Percentiles rank a stretch among this genome's conserved stretches.
Conservation (phyloP, 768 basidiomycete species). For the Myochromella boudieri region DNA sequence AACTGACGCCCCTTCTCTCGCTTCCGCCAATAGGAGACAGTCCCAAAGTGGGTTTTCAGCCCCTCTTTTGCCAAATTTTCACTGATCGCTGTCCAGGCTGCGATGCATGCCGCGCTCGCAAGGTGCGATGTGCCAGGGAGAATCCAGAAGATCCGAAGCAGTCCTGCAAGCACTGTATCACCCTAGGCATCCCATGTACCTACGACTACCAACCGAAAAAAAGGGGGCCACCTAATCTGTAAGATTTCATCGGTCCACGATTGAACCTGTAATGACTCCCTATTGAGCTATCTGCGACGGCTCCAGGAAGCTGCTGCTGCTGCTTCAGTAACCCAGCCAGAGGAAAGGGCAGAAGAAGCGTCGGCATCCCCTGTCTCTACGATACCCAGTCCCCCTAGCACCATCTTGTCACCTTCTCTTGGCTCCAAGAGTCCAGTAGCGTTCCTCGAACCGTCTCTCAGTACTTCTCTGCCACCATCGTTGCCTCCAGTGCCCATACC, state of each 20-base stretch:
- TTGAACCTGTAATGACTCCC: conserved; percentile 6
- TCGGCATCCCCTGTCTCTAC: conserved; percentile 47
- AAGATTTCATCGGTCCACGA: conserved; percentile 25
- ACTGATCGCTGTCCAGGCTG: conserved; percentile 52
- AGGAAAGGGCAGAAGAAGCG: conserved; percentile 36
- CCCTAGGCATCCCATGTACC: conserved; percentile 80
- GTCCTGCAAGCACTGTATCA: conserved; percentile 84
- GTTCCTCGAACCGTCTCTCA: conserved; percentile 54
- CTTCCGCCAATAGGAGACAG: conserved; percentile 58
- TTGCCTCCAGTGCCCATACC: conserved; percentile 48
- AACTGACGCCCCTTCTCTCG: conserved; percentile 32
- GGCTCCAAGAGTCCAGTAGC: conserved; percentile 44
- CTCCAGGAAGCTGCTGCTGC: conserved; percentile 77
- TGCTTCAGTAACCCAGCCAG: conserved; percentile 40
- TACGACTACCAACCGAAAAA: conserved; percentile 95
- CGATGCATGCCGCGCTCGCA: conserved; percentile 84
- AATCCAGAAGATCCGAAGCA: conserved; percentile 75
- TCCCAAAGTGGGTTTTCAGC: conserved; percentile 67
- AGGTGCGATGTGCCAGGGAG: conserved; percentile 82
- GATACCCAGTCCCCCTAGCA: conserved; percentile 48
- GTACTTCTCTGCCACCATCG: conserved; percentile 31
- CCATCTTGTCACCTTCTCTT: conserved; percentile 44
- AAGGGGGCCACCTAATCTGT: conserved; percentile 91
- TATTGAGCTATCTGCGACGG: conserved; percentile 68
- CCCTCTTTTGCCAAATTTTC: conserved; percentile 9